Evolutionary conservation across 2,329 filamentous ascomycete species (phyloP).

Genomic region (Epichloe coenophiala): DNA sequence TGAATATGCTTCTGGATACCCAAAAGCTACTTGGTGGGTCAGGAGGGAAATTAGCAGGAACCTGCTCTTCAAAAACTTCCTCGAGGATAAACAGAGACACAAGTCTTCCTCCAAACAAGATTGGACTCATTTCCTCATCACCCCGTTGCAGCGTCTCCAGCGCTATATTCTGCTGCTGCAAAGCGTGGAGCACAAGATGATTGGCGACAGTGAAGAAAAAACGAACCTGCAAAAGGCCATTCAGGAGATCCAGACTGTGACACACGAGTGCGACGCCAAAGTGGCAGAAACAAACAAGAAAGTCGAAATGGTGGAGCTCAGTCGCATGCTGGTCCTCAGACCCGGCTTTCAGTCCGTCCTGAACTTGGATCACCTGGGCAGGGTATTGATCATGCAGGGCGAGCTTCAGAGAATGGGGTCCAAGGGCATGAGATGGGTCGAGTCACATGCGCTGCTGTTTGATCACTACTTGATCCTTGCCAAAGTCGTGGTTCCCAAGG

Average conservation of each 20-base stretch:
- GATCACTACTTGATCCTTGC: constrained; percentile 93
- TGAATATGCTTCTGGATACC: constrained; percentile 81
- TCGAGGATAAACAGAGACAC: constrained; percentile 67
- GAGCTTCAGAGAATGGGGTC: constrained; percentile 81
- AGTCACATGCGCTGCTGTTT: constrained; percentile 86
- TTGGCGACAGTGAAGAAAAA: constrained; percentile 79
- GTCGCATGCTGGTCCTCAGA: constrained; percentile 69
- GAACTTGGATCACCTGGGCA: constrained; percentile 85
- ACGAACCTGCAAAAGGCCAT: constrained; percentile 70
- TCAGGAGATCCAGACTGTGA: constrained; percentile 81
- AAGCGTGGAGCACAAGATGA: constrained; percentile 74
- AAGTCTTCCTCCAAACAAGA: constrained; percentile 70
- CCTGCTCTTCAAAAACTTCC: constrained; percentile 70
- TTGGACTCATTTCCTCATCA: constrained; percentile 91
- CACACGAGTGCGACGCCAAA: constrained; percentile 78
- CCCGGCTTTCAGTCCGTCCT: constrained; percentile 82
- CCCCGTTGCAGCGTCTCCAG: constrained; percentile 83
- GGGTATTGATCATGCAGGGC: constrained; percentile 77
- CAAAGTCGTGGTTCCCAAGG: constrained; percentile 61
- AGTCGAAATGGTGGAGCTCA: constrained; percentile 75
- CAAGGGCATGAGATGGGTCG: constrained; percentile 83
- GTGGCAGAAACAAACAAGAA: constrained; percentile 89
- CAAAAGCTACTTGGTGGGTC: constrained; percentile 68
- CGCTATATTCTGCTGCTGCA: constrained; percentile 73
- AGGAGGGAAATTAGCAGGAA: constrained; percentile 77